These are phyloP conservation scores for Phaeosphaeriaceae sp. DNA, from an alignment of 2,329 filamentous ascomycete species.

Conservation along the genomic window DNA sequence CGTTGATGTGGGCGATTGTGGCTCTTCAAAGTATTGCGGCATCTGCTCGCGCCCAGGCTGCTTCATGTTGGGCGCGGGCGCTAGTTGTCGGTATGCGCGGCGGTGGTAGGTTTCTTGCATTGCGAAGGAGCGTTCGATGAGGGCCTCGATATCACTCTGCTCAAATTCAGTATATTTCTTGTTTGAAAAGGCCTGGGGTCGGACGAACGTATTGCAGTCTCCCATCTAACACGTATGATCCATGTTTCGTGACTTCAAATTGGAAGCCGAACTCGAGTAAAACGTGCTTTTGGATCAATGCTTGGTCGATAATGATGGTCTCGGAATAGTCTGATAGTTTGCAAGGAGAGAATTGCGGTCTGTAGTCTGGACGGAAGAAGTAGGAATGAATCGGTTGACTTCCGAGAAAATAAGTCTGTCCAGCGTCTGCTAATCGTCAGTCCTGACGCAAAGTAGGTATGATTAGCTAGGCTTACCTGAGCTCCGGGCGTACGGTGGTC, in stretches of 20 bases:
- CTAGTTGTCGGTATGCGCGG: constrained; percentile 15
- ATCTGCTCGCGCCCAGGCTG: not conserved
- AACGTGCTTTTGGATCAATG: constrained; percentile 22
- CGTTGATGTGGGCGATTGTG: not conserved
- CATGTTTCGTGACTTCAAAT: constrained; percentile 8
- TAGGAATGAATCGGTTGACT: constrained; percentile 27
- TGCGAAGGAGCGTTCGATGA: constrained; percentile 24
- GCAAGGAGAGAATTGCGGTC: constrained; percentile 19
- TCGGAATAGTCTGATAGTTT: constrained; percentile 3
- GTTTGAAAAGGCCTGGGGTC: too few relatives aligned
- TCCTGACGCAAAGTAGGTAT: not conserved
- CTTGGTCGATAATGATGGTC: constrained; percentile 15
- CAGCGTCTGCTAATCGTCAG: constrained; percentile 9
- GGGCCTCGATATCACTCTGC: constrained; percentile 24
- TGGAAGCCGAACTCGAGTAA: constrained; percentile 14
- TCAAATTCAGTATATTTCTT: not conserved
- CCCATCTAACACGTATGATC: constrained; percentile 20
- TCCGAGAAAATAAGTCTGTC: constrained; percentile 29
- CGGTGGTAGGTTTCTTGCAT: constrained; percentile 23
- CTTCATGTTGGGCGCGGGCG: not conserved
- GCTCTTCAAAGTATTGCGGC: not conserved
- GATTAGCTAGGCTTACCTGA: constrained; percentile 20
- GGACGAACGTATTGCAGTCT: constrained; percentile 20
- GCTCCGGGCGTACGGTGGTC: constrained; percentile 19
- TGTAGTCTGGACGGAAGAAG: constrained; percentile 29